Evolutionary conservation across 2,329 filamentous ascomycete species (phyloP), one percentile per base, ranked within the genome.

Genomic region (Aotearoamyces nothofagi): DNA sequence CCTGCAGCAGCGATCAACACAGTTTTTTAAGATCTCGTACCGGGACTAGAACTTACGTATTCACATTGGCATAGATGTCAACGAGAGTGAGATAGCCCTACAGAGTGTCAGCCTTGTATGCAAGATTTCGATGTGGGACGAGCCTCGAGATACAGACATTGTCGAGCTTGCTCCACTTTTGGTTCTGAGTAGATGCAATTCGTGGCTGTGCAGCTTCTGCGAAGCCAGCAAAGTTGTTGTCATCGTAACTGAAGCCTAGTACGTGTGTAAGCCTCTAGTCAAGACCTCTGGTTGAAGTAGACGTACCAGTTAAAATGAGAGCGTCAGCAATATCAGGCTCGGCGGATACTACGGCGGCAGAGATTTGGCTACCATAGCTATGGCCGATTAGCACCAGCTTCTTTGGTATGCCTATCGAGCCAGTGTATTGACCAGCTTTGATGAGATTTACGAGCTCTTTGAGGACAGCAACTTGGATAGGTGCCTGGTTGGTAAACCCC

Each of bases 341-440:
- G 31, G 53, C 43, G 22, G 56, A 55, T 5, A 65, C 58, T 13
- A 77, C 54, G 25, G 51, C 59, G 47, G 68, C 71, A 4, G 60
- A 63, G 37, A 69, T 62, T 10, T 61, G 50, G 0, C 68, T 69
- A 17, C 73, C 72, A 39, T 71, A 77, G 0, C 66, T 71, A 52
- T 78, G 71, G 8, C 72, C 73, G 10, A 73, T 54, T 44, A 77
- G 71, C n/a, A 69, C 53, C 14, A 69, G 50, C 40, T 63, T 58
- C 7, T 36, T 25, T 9, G 46, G 32, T 29, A 29, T 31, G 39
- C 42, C 29, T 17, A 39, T 15, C 15, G 25, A 17, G 22, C 33
- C 38, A 36, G 46, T 36, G 35, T 44, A 33, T 28, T 40, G 36
- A 30, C 35, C 37, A 13, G 34, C 35, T 17, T 37, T 34, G 11